Base-by-base conservation (phyloP, 331 rosid species). In the Quercus phellos region DNA sequence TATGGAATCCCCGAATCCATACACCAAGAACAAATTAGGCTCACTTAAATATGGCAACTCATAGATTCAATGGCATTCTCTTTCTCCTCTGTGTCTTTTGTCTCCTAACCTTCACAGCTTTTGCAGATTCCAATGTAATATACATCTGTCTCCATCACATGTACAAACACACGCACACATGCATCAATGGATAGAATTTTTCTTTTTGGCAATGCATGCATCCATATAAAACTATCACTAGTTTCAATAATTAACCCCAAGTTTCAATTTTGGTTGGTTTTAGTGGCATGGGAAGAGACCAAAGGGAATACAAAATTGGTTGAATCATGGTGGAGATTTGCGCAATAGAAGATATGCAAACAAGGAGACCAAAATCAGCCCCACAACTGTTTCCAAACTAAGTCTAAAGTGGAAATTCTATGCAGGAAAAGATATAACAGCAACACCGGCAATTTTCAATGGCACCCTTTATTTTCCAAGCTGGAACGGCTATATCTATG, bases 401-500 rank as follows among this genome's bases (percentile, higher is more conserved):
- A 64, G 75, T 14, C 60, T 88, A 80, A 87, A 87, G 73, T 90
- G 91, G 97, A 67, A 84, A 61, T 88, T 91, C 74, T 38, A 56
- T 9, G 90, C 88, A 6, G 91, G 90, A 0, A 78, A 77, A 30
- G 92, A 87, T 73, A 81, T 89, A 24, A 79, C 87, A 2, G 88
- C 83, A 26, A 91, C 91, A 0, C 97, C 90, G 7, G 90, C 91
- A 4, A 84, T 88, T 46, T 80, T 42, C 29, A 21, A 85, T 1
- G 88, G 81, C 0, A 78, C 58, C 13, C 60, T 88, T 24, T 91
- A 91, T 64, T 91, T 91, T 51, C 89, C 94, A 34, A 79, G 85
- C 43, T 88, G 97, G 92, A 89, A 91, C 59, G 97, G 97, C 0
- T n/a, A 83, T 27, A 78, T 91, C 16, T 91, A 55, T 12, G 94